Evolutionary conservation across 768 basidiomycete genomes (phyloP).

Genomic region (Termitomyces eurrhizus): DNA sequence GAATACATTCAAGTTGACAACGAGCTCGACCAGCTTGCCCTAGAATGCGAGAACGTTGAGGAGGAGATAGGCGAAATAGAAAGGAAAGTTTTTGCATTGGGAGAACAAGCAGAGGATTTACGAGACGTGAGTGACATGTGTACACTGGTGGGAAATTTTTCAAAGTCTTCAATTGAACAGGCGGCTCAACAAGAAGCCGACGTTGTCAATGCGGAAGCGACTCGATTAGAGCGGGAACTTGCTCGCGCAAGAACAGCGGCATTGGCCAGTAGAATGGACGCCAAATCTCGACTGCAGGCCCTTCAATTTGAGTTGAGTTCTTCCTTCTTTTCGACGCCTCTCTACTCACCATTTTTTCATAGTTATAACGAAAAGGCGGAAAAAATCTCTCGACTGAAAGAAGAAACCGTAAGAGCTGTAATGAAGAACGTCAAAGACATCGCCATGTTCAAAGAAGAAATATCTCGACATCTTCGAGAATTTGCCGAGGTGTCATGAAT

Average conservation of each 20-base stretch:
- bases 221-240: constrained; percentile 65
- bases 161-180: constrained; percentile 29
- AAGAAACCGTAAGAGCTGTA: constrained; percentile 77
- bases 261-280: constrained; percentile 76
- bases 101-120: constrained; percentile 75
- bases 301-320: constrained; percentile 68
- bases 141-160: neutral
- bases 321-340: neutral
- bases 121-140: constrained; percentile 57
- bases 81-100: constrained; percentile 65
- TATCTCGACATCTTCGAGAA: constrained; percentile 66
- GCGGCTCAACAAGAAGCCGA: constrained; percentile 74
- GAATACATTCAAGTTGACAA: constrained; percentile 80
- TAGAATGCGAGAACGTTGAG: constrained; percentile 78
- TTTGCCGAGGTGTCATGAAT: constrained; percentile 42
- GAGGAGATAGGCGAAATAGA: constrained; percentile 73
- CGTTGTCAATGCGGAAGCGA: constrained; percentile 61
- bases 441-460: constrained; percentile 74
- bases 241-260: constrained; percentile 74
- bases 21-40: constrained; percentile 71
- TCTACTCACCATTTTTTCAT: constrained; percentile 9
- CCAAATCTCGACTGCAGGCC: constrained; percentile 75
- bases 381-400: constrained; percentile 67
- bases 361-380: constrained; percentile 81
- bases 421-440: constrained; percentile 84